Base-by-base conservation (phyloP, 164 flowering plant genomes). In the Kalanchoe fedtschenkoi region DNA sequence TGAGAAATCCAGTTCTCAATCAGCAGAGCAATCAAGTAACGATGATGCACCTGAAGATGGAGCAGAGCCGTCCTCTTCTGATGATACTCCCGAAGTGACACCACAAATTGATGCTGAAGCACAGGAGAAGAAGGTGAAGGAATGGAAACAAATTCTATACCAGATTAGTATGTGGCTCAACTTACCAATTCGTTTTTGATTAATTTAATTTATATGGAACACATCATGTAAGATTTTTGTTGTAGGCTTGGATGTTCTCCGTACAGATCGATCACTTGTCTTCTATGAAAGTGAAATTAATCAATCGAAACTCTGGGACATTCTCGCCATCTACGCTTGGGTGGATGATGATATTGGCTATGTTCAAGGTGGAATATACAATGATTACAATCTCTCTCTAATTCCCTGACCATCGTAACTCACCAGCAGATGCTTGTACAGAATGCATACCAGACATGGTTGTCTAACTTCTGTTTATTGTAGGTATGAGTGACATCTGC, bases 401-500 rank as follows among this genome's bases (percentile, higher is more conserved):
- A 21, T 21, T 9, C 22, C 28, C 2, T 47, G 8, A 8, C 28
- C 55, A 7, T 47, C 15, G 24, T 1, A 22, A n/a, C n/a, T n/a
- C n/a, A n/a, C n/a, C n/a, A 47, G 29, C 22, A 24, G 55, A 51
- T 51, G 56, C 32, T 10, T 26, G 15, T 22, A 47, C 39, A 37
- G 10, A 37, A 37, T 3, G 5, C 39, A 37, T 37, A 3, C 30
- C 7, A 6, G 30, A 24, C 8, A 51, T 26, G 11, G 26, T 26
- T 51, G 17, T 51, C 30, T 13, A 24, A 24, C 32, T 26, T 51
- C 17, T 13, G 16, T 33, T 58, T 14, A 68, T 60, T 22, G 61
- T 82, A 92, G 98, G 98, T 69, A 92, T 92, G 96, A 89, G 76
- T 74, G 98, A 92, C 70, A 83, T 92, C 33, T 89, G 96, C 81